phyloP scores from a whole-genome alignment of 257 asterid genomes.

The Buddleja alternifolia region DNA sequence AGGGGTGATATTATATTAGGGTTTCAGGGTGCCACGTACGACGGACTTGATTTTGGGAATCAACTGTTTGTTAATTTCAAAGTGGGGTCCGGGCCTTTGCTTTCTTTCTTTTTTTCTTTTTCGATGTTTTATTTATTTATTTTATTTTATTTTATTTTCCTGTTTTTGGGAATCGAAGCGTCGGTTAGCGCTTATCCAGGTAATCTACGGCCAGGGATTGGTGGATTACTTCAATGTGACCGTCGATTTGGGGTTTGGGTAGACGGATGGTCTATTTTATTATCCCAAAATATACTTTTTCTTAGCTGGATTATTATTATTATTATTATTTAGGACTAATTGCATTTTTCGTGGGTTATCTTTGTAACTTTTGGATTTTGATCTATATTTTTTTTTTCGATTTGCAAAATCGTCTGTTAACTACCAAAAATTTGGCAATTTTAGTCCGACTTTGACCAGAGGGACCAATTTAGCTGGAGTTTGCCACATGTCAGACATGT shows the following conservation, averaged over 20 bases:
- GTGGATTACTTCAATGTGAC: not conserved
- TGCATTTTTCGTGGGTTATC: no score
- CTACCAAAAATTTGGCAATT: no score
- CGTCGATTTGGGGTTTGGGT: not conserved
- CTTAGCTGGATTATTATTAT: not conserved
- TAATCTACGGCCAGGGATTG: conserved; percentile 22
- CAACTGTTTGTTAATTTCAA: conserved; percentile 31
- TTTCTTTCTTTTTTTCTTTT: not conserved
- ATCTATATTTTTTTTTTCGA: no score
- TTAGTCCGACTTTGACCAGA: no score
- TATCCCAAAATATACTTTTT: not conserved
- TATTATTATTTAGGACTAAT: no score
- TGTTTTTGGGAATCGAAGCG: not conserved
- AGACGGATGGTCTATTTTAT: conserved; percentile 21
- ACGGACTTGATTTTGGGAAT: conserved; percentile 43
- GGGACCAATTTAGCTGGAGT: no score
- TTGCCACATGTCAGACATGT: no score
- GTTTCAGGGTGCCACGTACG: conserved; percentile 36
- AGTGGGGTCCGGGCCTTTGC: conserved; percentile 50
- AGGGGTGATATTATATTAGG: conserved; percentile 24
- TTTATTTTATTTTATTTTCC: not conserved
- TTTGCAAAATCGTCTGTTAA: no score
- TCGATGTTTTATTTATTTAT: no score
- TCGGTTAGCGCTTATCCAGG: conserved; percentile 20
- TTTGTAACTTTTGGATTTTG: no score